Percentiles rank a stretch among this genome's conserved stretches.
These are phyloP conservation scores for Xerocomus minutiporus DNA, from an alignment of 1,284 basidiomycete species.

Conservation along the genomic window DNA sequence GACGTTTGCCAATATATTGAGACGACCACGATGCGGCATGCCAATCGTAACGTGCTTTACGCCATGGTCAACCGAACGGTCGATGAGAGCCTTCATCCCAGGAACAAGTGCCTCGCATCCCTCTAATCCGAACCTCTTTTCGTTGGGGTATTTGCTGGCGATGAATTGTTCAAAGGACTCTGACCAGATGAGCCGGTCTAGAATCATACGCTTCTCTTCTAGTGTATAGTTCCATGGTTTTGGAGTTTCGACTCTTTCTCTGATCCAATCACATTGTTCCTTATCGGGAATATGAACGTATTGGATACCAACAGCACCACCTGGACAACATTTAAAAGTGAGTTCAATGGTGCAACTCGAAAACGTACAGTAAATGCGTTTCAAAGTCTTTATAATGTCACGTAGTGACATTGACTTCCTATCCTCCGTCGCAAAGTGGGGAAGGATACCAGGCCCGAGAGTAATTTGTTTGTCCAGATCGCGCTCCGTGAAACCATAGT, in stretches of 20 bases:
- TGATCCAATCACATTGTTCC: constrained; percentile 99
- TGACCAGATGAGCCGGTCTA: constrained; percentile 99
- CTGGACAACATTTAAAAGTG: constrained; percentile 39
- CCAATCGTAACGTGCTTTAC: constrained; percentile 96
- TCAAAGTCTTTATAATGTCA: constrained; percentile 90
- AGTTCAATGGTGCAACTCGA: neutral
- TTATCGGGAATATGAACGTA: constrained; percentile 99
- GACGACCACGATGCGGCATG: constrained; percentile 98
- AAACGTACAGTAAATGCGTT: constrained; percentile 88
- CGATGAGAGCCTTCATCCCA: constrained; percentile 99
- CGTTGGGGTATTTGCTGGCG: constrained; percentile 97
- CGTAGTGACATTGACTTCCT: constrained; percentile 83
- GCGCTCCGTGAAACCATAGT: constrained; percentile 92
- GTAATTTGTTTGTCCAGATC: constrained; percentile 94
- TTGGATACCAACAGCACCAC: constrained; percentile 91
- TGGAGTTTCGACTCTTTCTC: constrained; percentile 93
- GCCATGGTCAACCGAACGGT: constrained; percentile 94
- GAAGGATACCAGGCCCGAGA: constrained; percentile 93
- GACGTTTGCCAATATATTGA: constrained; percentile 98
- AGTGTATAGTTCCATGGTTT: constrained; percentile 98
- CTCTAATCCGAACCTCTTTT: constrained; percentile 99
- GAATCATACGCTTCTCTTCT: constrained; percentile 98
- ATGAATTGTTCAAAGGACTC: constrained; percentile 99
- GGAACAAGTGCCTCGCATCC: constrained; percentile 97
- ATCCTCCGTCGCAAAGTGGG: constrained; percentile 87